Evolutionary conservation across 2,329 filamentous ascomycete genomes (phyloP), one percentile per base, ranked within the genome.

Genomic region (Pseudogymnoascus sp.): DNA sequence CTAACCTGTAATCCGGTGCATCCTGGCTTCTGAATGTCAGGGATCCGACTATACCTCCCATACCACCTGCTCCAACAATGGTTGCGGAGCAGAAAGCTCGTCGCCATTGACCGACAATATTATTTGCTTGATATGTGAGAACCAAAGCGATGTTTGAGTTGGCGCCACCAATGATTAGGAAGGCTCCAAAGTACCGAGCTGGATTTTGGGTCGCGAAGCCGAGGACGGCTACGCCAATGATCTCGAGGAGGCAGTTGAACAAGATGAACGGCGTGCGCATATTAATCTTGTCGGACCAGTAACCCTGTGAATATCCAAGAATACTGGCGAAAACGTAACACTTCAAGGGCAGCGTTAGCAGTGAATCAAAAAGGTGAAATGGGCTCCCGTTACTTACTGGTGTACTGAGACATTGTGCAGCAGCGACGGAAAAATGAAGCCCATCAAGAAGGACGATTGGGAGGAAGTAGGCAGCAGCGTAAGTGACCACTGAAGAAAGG

Each of bases 61-160:
- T 78, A 1, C 89, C 90, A 7, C 90, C 90, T 61, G 89, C 85
- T 1, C 87, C 88, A 4, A 95, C 88, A 3, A 93, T 81, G 0
- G 86, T 88, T 2, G 90, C 89, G 64, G 85, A 89, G 73, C 85
- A 87, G 69, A 95, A 87, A 1, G 90, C 90, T 60, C 91, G 85
- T 78, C 93, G 95, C 90, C 90, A 96, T 76, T 95, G 90, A 0
- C 90, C 91, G 61, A 90, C 86, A 71, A 96, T 87, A 75, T 95
- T 95, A 77, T 93, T 93, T 40, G 90, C 89, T 77, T 93, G 90
- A 77, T 91, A 95, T 0, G 89, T 83, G 78, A 96, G 85, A 51
- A 84, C 80, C 2, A 85, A 80, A 0, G 91, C 91, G 4, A 93
- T 80, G 73, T 95, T 95, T 67, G 86, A 83, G 75, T 92, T 92